Evolutionary conservation across 2,329 filamentous ascomycete species (phyloP), one percentile per base, ranked within the genome.

Genomic region (Hymenoscyphus linearis): DNA sequence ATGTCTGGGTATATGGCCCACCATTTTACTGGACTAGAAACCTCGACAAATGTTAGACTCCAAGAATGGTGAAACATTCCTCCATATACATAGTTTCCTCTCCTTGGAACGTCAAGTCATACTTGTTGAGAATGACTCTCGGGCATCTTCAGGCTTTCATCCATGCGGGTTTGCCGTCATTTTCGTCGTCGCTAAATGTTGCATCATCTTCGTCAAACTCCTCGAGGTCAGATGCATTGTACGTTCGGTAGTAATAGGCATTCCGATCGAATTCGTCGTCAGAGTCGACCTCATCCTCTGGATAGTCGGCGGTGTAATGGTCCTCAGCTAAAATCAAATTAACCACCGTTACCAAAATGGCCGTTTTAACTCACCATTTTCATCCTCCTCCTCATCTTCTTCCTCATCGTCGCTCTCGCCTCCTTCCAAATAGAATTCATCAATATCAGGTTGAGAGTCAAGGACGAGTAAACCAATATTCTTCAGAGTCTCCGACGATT

Each of bases 231-330:
- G 69, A 71, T 7, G 69, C 64, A 57, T 70, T 70, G 13, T 63
- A 62, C 16, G 76, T 82, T 52, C 79, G 78, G 69, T 81, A 86
- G 36, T 76, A 74, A 70, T 86, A 86, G 1, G 83, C 72, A 59
- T 84, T 80, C 10, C 78, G 76, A 52, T 79, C 82, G 64, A 80
- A 83, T 72, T 88, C 85, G 66, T 89, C 86, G 67, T 91, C 88
- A 16, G 85, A 87, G 52, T 85, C 86, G 14, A 91, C 81, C 71
- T 93, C 89, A 59, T 93, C 89, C 64, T 93, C 89, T 0, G 89
- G 89, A 67, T 93, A 93, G 72, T 93, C 89, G 59, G 88, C 87
- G 3, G 86, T 85, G 70, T 92, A 91, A 74, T 91, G 86, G 69
- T 91, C 88, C 71, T 93, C 89, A 37, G 89, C 87, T 86, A 63